A percentile compares a stretch with the other conserved stretches of the same genome.
phyloP scores from a whole-genome alignment of 2,329 filamentous ascomycete genomes.

The Aspergillus niger region DNA sequence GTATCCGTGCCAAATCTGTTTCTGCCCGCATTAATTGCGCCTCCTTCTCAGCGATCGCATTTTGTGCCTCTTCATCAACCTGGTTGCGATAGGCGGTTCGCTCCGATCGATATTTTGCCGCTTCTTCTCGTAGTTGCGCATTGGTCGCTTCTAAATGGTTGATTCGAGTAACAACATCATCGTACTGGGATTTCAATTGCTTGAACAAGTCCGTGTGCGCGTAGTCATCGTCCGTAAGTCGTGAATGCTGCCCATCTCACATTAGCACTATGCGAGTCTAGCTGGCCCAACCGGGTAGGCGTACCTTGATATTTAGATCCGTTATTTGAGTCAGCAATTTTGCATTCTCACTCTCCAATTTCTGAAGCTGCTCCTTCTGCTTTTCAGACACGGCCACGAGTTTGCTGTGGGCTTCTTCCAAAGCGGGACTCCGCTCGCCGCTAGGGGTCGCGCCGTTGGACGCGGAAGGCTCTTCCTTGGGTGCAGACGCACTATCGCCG shows the following conservation, averaged over 20 bases:
- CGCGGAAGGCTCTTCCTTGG: slow-evolving; percentile 54
- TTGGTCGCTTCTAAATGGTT: slow-evolving; percentile 91
- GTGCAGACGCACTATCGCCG: slow-evolving; percentile 50
- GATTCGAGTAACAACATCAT: slow-evolving; percentile 87
- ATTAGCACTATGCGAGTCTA: slow-evolving; percentile 6
- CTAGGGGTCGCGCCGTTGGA: slow-evolving; percentile 58
- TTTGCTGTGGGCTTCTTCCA: slow-evolving; percentile 76
- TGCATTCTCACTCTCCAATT: slow-evolving; percentile 75
- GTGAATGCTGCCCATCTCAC: slow-evolving; percentile 56
- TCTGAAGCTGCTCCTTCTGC: slow-evolving; percentile 84
- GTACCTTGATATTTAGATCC: slow-evolving; percentile 62
- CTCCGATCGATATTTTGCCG: slow-evolving; percentile 81
- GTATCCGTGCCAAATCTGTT: slow-evolving; percentile 80
- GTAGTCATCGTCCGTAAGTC: slow-evolving; percentile 88
- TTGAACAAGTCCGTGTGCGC: slow-evolving; percentile 92
- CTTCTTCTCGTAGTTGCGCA: slow-evolving; percentile 78
- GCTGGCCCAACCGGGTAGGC: not conserved
- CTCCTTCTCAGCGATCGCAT: slow-evolving; percentile 74
- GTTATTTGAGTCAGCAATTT: slow-evolving; percentile 76
- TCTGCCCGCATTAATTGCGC: slow-evolving; percentile 78
- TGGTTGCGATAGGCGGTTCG: slow-evolving; percentile 78
- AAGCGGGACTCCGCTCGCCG: slow-evolving; percentile 62
- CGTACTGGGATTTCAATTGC: slow-evolving; percentile 82
- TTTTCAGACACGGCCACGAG: slow-evolving; percentile 74
- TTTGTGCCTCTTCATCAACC: slow-evolving; percentile 77